phyloP scores from a whole-genome alignment of 1,284 basidiomycete genomes.

The Cryptococcus depauperatus region DNA sequence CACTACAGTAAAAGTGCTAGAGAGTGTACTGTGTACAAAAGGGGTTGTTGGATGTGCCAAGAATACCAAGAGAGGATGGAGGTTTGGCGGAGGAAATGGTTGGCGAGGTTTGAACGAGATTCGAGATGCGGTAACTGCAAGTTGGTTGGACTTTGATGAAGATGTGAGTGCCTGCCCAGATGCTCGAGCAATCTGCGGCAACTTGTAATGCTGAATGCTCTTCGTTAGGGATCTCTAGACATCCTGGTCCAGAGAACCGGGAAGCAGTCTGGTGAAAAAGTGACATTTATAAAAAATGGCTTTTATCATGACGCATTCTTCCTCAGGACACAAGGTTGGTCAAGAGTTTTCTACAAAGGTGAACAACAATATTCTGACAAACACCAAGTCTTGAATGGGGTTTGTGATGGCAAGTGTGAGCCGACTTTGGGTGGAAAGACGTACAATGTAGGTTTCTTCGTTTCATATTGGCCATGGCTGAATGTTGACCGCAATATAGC shows the following conservation, averaged over 20 bases:
- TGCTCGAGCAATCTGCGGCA: too few relatives aligned
- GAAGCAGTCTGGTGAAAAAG: conserved; percentile 46
- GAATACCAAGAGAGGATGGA: conserved; percentile 49
- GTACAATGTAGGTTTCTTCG: conserved; percentile 57
- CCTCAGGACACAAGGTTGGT: conserved; percentile 81
- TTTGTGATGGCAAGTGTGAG: conserved; percentile 73
- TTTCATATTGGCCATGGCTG: conserved; percentile 53
- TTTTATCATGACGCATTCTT: conserved; percentile 99
- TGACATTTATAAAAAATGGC: conserved; percentile 91
- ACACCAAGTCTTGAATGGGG: conserved; percentile 74
- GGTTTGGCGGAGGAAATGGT: conserved; percentile 58
- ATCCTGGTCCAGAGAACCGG: conserved; percentile 81
- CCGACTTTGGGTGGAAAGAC: conserved; percentile 53
- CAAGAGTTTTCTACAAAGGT: background rate
- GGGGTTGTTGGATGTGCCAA: conserved; percentile 29
- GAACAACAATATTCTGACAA: conserved; percentile 6
- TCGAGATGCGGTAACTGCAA: conserved; percentile 67
- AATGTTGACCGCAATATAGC: conserved; percentile 61
- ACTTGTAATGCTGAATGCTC: background rate
- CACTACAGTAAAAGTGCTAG: conserved; percentile 55
- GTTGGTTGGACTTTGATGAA: conserved; percentile 90
- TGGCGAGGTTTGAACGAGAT: conserved; percentile 57
- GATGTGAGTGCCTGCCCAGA: conserved; percentile 57
- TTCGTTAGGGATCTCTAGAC: conserved; percentile 74
- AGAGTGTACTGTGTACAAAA: conserved; percentile 61